These are phyloP conservation scores for Yarrowia sp. DNA, from an alignment of 805 yeast genomes.

Conservation along the genomic window DNA sequence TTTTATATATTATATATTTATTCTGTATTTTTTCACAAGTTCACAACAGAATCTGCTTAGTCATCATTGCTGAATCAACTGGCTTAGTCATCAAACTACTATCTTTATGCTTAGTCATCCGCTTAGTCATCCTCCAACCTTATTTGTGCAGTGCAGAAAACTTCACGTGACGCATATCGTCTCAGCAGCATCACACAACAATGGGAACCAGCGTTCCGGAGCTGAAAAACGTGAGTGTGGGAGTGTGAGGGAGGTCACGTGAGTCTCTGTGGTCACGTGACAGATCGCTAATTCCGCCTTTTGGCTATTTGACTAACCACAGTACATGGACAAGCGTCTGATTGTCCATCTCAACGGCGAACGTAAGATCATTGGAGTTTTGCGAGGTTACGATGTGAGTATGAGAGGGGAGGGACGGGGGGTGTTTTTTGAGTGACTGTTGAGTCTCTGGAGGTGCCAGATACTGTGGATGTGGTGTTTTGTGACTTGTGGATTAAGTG, in stretches of 20 bases:
- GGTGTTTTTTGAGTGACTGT: no score
- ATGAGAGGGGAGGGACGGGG: slow-evolving; percentile 33
- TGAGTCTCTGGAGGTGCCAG: no score
- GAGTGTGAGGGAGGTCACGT: neutral
- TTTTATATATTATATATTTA: no score
- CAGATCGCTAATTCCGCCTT: no score
- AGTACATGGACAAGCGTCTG: slow-evolving; percentile 82
- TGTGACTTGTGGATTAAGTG: no score
- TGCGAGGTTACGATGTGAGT: slow-evolving; percentile 80
- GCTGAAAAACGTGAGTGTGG: slow-evolving; percentile 46
- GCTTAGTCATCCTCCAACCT: no score
- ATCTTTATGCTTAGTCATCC: no score
- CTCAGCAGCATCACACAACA: slow-evolving; percentile 42
- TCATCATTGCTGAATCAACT: no score
- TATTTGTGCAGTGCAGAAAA: neutral
- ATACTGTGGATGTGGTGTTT: no score
- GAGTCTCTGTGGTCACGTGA: neutral
- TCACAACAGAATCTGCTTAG: no score
- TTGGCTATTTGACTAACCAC: slow-evolving; percentile 11
- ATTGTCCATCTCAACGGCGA: slow-evolving; percentile 79
- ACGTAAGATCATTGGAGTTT: slow-evolving; percentile 76
- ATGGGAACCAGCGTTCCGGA: slow-evolving; percentile 48
- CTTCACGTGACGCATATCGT: neutral
- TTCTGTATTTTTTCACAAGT: no score
- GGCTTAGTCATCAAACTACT: no score